Conservation (phyloP, 306 rosid species). For the Acacia acuminata region DNA sequence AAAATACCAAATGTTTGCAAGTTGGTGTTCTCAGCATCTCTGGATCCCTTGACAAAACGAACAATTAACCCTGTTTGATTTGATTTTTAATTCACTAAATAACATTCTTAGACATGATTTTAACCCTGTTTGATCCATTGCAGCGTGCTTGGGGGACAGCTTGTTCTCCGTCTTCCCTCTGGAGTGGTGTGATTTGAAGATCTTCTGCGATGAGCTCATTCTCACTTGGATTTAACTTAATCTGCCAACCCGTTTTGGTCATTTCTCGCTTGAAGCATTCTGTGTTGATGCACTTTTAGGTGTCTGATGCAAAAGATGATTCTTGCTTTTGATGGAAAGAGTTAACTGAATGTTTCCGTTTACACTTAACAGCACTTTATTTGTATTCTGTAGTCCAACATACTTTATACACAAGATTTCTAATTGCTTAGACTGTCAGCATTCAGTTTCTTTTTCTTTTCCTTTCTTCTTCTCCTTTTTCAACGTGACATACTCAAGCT, state of each 20-base stretch:
- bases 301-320: constrained; percentile 38
- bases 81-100: neutral
- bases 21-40: neutral
- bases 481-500: neutral
- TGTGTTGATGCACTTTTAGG: constrained; percentile 31
- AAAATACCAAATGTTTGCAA: neutral
- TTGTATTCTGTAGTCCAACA: constrained; percentile 20
- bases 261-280: constrained; percentile 35
- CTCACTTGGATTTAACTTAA: constrained; percentile 34
- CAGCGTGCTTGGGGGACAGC: constrained; percentile 96
- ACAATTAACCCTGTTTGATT: neutral
- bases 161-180: constrained; percentile 89
- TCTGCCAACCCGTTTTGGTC: constrained; percentile 33
- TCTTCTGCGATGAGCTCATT: constrained; percentile 28
- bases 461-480: neutral
- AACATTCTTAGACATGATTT: neutral
- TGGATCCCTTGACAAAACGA: neutral
- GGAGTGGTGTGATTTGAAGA: constrained; percentile 75
- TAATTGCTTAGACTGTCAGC: constrained; percentile 20
- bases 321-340: constrained; percentile 45
- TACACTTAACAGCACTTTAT: constrained; percentile 14
- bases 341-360: constrained; percentile 42
- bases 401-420: constrained; percentile 1
- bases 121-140: constrained; percentile 22
- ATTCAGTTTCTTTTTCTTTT: neutral